phyloP scores from a whole-genome alignment of 768 basidiomycete genomes.

The Pleurotus giganteus region DNA sequence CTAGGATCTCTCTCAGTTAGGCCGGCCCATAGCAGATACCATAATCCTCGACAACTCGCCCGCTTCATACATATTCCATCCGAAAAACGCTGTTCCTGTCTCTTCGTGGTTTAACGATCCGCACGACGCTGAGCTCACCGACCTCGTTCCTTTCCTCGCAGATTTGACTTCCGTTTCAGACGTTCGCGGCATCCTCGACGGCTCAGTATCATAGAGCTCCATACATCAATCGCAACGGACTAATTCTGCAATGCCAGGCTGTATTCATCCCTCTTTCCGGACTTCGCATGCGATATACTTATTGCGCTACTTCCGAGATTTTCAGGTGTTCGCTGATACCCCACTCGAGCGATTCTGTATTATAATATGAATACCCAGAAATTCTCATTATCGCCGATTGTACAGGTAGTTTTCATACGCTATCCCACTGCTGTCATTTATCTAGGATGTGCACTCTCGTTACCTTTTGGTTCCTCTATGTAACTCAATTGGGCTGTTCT shows the following conservation, averaged over 20 bases:
- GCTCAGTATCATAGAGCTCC: constrained; percentile 35
- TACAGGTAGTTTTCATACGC: constrained; percentile 2
- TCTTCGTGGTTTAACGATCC: constrained; percentile 99
- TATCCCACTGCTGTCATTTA: constrained; percentile 3
- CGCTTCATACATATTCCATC: constrained; percentile 98
- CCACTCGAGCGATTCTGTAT: neutral
- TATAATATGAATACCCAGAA: neutral
- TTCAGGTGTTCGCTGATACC: no score
- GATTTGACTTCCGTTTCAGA: constrained; percentile 86
- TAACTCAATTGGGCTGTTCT: neutral
- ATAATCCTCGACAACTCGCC: constrained; percentile 99
- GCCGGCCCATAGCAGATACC: constrained; percentile 88
- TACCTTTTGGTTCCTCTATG: neutral
- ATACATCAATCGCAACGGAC: neutral
- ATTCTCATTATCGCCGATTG: neutral
- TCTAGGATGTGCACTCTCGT: neutral
- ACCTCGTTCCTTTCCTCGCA: constrained; percentile 90
- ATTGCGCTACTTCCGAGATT: neutral
- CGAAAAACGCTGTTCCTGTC: constrained; percentile 98
- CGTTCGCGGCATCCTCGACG: constrained; percentile 88
- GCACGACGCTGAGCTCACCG: constrained; percentile 96
- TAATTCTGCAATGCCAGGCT: neutral
- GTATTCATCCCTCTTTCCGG: neutral
- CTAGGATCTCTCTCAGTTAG: constrained; percentile 97
- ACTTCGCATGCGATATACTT: neutral